Percentiles rank a stretch among this genome's conserved stretches.
Conservation (phyloP, 2,329 filamentous ascomycete species). For the Zasmidium citrigriseum region DNA sequence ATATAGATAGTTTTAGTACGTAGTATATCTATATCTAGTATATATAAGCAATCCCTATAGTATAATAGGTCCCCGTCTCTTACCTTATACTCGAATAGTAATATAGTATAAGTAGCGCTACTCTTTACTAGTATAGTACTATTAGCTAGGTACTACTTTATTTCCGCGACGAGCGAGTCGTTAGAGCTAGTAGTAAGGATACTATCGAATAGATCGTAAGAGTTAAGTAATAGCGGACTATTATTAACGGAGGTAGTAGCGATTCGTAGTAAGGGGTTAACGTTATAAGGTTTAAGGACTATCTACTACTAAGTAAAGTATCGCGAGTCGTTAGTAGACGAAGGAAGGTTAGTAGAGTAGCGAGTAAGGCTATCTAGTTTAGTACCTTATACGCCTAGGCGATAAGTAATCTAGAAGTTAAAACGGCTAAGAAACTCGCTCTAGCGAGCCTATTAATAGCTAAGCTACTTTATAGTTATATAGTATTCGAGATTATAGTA, state of each 20-base stretch:
- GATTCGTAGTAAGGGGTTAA: neutral
- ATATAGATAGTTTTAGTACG: neutral
- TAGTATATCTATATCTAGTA: neutral
- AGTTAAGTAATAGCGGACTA: neutral
- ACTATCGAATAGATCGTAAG: neutral
- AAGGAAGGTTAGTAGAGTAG: neutral
- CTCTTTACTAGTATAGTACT: neutral
- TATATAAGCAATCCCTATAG: neutral
- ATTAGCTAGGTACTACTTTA: neutral
- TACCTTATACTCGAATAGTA: neutral
- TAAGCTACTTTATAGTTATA: constrained; percentile 32
- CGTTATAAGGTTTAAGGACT: neutral
- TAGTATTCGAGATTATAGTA: constrained; percentile 34
- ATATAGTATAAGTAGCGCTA: neutral
- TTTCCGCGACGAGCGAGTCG: neutral
- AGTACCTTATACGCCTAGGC: constrained; percentile 10
- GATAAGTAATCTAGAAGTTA: neutral
- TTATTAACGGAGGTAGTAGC: neutral
- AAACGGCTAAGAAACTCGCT: constrained; percentile 17
- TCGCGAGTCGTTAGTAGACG: neutral
- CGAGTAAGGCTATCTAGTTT: constrained; percentile 1
- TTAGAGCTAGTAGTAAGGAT: neutral
- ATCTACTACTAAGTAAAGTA: neutral
- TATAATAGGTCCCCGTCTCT: neutral
- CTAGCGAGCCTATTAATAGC: constrained; percentile 28